Percentiles rank a stretch among this genome's conserved stretches.
phyloP scores from a whole-genome alignment of 495 filamentous ascomycete species.

The Daldinia grandis region DNA sequence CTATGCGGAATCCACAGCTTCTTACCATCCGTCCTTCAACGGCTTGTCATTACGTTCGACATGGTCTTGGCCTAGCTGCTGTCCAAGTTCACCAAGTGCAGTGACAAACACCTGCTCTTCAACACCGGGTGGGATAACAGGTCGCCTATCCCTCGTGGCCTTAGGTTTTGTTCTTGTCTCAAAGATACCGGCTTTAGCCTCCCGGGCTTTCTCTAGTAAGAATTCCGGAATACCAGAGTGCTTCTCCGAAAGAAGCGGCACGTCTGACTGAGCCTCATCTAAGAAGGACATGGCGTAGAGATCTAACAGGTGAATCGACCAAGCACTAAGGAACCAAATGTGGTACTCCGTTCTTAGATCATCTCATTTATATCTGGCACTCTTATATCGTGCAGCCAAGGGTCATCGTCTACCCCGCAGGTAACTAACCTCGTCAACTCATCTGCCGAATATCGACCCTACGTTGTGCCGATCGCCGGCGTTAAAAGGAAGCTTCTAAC shows the following conservation, averaged over 20 bases:
- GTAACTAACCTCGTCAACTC: slow-evolving; percentile 32
- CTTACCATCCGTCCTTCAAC: slow-evolving; percentile 58
- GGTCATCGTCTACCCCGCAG: slow-evolving; percentile 35
- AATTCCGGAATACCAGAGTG: slow-evolving; percentile 56
- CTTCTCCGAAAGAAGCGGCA: slow-evolving; percentile 51
- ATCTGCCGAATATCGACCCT: slow-evolving; percentile 39
- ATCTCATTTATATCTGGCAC: slow-evolving; percentile 28
- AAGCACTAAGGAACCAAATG: not conserved
- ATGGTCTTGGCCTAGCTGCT: slow-evolving; percentile 49
- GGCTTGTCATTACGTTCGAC: slow-evolving; percentile 60
- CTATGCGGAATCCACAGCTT: no score
- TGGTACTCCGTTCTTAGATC: not conserved
- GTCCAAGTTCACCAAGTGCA: slow-evolving; percentile 50
- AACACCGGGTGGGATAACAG: slow-evolving; percentile 52
- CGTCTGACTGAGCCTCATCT: slow-evolving; percentile 45
- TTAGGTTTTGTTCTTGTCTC: slow-evolving; percentile 50
- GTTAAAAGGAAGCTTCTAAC: slow-evolving; percentile 2
- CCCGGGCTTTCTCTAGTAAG: slow-evolving; percentile 49
- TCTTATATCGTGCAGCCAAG: slow-evolving; percentile 20
- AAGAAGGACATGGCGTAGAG: slow-evolving; percentile 42
- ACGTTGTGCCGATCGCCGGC: slow-evolving; percentile 33
- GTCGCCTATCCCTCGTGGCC: slow-evolving; percentile 44
- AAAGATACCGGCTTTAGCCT: slow-evolving; percentile 49
- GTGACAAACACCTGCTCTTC: slow-evolving; percentile 50
- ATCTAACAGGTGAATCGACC: not conserved